phyloP scores from a whole-genome alignment of 331 rosid genomes.

The Telfairia occidentalis region DNA sequence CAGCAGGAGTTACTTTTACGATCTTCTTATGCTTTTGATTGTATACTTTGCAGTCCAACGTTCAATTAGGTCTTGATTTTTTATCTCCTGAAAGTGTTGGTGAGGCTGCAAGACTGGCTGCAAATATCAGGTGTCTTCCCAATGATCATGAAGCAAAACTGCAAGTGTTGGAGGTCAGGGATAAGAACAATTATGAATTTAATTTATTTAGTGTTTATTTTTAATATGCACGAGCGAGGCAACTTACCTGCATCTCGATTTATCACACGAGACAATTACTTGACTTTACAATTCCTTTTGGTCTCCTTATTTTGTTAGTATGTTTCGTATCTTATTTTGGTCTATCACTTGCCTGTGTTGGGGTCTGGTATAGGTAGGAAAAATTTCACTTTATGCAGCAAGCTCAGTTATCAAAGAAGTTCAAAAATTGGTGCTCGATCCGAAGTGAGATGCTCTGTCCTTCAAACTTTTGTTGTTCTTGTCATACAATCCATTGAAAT shows the following conservation, averaged over 20 bases:
- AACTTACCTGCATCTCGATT: neutral
- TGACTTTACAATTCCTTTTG: neutral
- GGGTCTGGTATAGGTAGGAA: constrained; percentile 64
- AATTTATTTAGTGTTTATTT: neutral
- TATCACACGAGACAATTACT: neutral
- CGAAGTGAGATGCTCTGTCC: constrained; percentile 50
- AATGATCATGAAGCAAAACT: constrained; percentile 80
- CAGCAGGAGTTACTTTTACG: neutral
- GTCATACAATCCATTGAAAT: neutral
- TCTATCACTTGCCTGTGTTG: constrained; percentile 5
- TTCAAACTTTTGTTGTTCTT: neutral
- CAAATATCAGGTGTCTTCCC: constrained; percentile 76
- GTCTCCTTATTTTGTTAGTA: neutral
- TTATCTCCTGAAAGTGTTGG: constrained; percentile 94
- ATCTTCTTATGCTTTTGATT: neutral
- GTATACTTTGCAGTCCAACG: constrained; percentile 63
- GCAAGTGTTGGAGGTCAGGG: constrained; percentile 88
- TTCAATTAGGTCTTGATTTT: constrained; percentile 93
- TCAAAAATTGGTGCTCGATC: constrained; percentile 86
- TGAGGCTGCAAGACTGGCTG: constrained; percentile 71
- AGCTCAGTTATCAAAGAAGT: constrained; percentile 95
- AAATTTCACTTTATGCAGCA: constrained; percentile 92
- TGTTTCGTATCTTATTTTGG: neutral
- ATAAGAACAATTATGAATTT: constrained; percentile 3
- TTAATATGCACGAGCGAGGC: neutral